Evolutionary conservation across 2,329 filamentous ascomycete species (phyloP).

Genomic region (Cadophora gregata): DNA sequence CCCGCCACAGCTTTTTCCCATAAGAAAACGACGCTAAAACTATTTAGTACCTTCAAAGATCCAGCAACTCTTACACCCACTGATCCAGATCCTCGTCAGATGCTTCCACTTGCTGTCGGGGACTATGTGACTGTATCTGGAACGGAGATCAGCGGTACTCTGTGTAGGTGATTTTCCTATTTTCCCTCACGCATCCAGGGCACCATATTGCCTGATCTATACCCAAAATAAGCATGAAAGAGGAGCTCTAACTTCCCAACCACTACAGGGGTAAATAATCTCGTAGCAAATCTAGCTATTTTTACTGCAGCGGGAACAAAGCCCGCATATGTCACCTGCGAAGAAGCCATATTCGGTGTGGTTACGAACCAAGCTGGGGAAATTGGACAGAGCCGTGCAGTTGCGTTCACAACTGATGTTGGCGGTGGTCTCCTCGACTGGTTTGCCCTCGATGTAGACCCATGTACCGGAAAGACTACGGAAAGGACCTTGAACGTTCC

Average conservation of each 20-base stretch:
- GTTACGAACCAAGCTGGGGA: constrained; percentile 46
- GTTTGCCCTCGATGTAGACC: constrained; percentile 50
- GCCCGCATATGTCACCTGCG: constrained; percentile 50
- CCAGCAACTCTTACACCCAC: constrained; percentile 21
- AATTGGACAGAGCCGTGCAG: constrained; percentile 44
- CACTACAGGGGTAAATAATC: constrained; percentile 45
- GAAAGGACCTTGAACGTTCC: constrained; percentile 44
- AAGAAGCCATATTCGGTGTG: constrained; percentile 51
- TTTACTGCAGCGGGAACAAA: constrained; percentile 39
- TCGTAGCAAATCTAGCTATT: constrained; percentile 50
- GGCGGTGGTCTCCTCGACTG: constrained; percentile 41
- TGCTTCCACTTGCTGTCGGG: constrained; percentile 49
- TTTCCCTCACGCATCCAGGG: too few species aligned
- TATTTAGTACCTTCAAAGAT: constrained; percentile 31
- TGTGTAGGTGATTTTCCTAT: constrained; percentile 27
- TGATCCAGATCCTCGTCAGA: constrained; percentile 47
- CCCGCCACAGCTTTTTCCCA: constrained; percentile 18
- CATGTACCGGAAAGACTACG: constrained; percentile 49
- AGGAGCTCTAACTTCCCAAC: too few species aligned
- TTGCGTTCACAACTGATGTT: constrained; percentile 44
- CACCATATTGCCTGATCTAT: too few species aligned
- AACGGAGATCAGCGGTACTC: constrained; percentile 42
- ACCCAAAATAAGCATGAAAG: too few species aligned
- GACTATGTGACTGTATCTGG: constrained; percentile 51
- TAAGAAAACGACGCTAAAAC: background rate